Evolutionary conservation across 345 rosid genomes (phyloP), one percentile per base, ranked within the genome.

Genomic region (Cardamine chenopodiifolia): DNA sequence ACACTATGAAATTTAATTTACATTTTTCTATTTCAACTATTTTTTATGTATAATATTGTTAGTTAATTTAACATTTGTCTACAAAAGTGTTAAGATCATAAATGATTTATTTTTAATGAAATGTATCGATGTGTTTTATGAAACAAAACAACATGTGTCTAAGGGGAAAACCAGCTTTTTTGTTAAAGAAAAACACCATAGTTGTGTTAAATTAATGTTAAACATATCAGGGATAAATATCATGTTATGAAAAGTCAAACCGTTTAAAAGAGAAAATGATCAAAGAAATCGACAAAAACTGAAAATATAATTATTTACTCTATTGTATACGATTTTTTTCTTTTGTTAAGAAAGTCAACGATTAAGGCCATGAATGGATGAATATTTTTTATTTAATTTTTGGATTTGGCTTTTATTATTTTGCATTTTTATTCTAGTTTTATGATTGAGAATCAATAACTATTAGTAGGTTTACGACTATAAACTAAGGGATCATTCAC

Each of bases 401-500:
- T n/a, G n/a, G 11, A 35, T 1, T 35, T 35, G n/a, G n/a, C n/a
- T n/a, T n/a, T n/a, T n/a, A n/a, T n/a, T n/a, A n/a, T n/a, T 34
- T 35, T 35, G 13, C 40, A 37, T 37, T 11, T 37, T 31, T 8
- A 31, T 7, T 31, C 7, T 37, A 2, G 39, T 34, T 34, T 13
- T 15, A 28, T 28, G 60, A 55, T 37, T 8, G 6, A 29, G 37
- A 56, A 2, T 15, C 13, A 15, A 7, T 8, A 55, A 55, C 8
- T 29, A 3, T n/a, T n/a, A 31, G 7, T n/a, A 6, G 23, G 14
- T 57, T 52, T 57, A 57, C 3, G 40, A 58, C 34, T 70, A 70
- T 47, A 70, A 70, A 47, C n/a, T 47, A 48, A 48, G 17, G 23
- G 25, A 17, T 18, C 66, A 10, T 48, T n/a, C 60, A 60, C 28